Base-by-base conservation (phyloP, 805 yeast genomes). In the Lipomyces chichibuensis region DNA sequence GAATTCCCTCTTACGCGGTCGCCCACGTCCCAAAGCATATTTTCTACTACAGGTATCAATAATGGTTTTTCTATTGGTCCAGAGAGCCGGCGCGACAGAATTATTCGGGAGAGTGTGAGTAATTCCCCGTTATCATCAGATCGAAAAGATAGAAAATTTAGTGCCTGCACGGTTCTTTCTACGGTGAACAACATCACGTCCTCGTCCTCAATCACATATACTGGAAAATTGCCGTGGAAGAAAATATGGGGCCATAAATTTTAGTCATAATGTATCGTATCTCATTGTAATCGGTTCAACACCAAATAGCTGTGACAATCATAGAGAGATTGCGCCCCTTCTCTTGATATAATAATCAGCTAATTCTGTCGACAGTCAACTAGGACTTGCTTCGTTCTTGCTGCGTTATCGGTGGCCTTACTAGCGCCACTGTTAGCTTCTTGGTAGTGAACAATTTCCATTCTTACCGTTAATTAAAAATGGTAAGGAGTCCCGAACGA, bases 21-120 rank as follows among this genome's bases (percentile, higher is more conserved):
- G 17, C 17, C 43, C 5, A 1, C 43, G 43, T 37, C 43, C n/a
- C 49, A 6, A 29, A 52, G 17, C 39, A 14, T 4, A 37, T 37
- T 4, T 37, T 11, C 39, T 4, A 37, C 13, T 52, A 52, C 23
- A n/a, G 55, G 55, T 9, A 52, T 11, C 17, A 25, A 25, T 25
- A 52, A 29, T 56, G 25, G 49, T 6, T 14, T 11, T 32, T 33
- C 49, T 20, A 14, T 32, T 11, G 59, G 59, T 2, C 59, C 59
- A 11, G 59, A 56, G n/a, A 23, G 59, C 20, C 59, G 59, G 49
- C 23, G 59, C 17, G 59, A 33, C 20, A 56, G 59, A 56, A 56
- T 56, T 39, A 56, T 56, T 32, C 29, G 56, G n/a, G 59, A 56
- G 33, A 56, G 59, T 11, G 54, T 20, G 9, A 20, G 23, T 56